Evolutionary conservation across 1,284 basidiomycete genomes (phyloP).

Genomic region (Xerocomus tenax): DNA sequence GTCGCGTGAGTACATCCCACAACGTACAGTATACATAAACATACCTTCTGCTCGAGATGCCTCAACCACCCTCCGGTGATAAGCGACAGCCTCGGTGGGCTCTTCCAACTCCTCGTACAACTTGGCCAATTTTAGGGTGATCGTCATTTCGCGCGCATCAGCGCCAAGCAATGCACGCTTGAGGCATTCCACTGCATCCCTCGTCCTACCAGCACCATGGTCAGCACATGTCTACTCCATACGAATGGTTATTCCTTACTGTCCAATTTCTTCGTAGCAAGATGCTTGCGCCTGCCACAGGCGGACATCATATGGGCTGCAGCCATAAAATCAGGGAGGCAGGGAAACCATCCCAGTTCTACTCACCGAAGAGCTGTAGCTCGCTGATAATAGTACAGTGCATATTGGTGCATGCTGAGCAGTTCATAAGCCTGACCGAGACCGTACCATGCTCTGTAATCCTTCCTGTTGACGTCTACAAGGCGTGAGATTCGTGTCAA

Average conservation of each 20-base stretch:
- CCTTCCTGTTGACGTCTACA: conserved; percentile 86
- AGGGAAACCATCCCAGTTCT: background rate
- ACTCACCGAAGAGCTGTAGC: conserved; percentile 82
- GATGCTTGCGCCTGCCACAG: conserved; percentile 93
- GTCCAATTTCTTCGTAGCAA: conserved; percentile 86
- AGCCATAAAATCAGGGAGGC: conserved; percentile 8
- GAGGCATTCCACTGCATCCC: conserved; percentile 83
- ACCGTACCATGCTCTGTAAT: conserved; percentile 97
- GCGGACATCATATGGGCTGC: conserved; percentile 89
- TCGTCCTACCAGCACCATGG: conserved; percentile 36
- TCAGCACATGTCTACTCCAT: conserved; percentile 2
- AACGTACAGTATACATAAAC: conserved; percentile 9
- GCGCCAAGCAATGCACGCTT: conserved; percentile 82
- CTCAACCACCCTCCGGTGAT: conserved; percentile 68
- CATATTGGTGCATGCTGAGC: conserved; percentile 92
- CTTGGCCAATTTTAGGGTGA: conserved; percentile 71
- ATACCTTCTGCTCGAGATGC: conserved; percentile 54
- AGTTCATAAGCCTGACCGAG: conserved; percentile 97
- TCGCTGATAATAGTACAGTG: conserved; percentile 93
- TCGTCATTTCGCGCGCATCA: conserved; percentile 69
- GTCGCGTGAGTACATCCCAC: conserved; percentile 10
- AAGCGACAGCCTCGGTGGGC: conserved; percentile 54
- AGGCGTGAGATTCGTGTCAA: background rate
- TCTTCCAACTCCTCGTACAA: conserved; percentile 67
- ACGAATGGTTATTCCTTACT: conserved; percentile 38